These are phyloP conservation scores for Alternaria infectoria DNA, from an alignment of 2,329 filamentous ascomycete genomes.

Conservation along the genomic window DNA sequence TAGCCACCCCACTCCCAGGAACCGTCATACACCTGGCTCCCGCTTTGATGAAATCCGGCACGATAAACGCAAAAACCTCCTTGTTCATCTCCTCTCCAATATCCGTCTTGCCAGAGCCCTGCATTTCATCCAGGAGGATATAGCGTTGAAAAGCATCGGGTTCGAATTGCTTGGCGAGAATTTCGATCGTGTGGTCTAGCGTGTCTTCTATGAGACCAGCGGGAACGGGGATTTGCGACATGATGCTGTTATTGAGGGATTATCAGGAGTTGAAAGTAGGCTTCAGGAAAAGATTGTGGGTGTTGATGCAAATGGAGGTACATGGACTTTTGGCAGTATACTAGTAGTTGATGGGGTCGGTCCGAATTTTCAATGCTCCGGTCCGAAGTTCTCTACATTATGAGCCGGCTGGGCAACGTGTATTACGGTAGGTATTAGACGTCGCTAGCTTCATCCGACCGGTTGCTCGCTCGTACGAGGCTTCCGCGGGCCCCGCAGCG, in stretches of 20 bases:
- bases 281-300: neutral
- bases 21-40: conserved; percentile 10
- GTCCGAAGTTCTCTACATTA: neutral
- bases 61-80: neutral
- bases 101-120: neutral
- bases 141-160: conserved; percentile 9
- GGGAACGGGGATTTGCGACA: conserved; percentile 6
- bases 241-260: neutral
- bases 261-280: neutral
- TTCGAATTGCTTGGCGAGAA: conserved; percentile 5
- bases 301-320: neutral
- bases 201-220: conserved; percentile 4
- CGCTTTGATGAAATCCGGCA: neutral
- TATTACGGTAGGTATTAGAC: neutral
- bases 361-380: neutral
- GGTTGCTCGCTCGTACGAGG: neutral
- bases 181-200: conserved; percentile 9
- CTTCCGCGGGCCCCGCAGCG: neutral
- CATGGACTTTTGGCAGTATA: neutral
- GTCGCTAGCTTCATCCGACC: neutral
- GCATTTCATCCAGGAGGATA: neutral
- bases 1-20: conserved; percentile 3
- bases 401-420: conserved; percentile 3
- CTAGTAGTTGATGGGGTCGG: neutral
- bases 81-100: neutral